Percentiles rank a stretch among this genome's conserved stretches.
Conservation (phyloP, 2,329 filamentous ascomycete species). For the Fusarium dlaminii region DNA sequence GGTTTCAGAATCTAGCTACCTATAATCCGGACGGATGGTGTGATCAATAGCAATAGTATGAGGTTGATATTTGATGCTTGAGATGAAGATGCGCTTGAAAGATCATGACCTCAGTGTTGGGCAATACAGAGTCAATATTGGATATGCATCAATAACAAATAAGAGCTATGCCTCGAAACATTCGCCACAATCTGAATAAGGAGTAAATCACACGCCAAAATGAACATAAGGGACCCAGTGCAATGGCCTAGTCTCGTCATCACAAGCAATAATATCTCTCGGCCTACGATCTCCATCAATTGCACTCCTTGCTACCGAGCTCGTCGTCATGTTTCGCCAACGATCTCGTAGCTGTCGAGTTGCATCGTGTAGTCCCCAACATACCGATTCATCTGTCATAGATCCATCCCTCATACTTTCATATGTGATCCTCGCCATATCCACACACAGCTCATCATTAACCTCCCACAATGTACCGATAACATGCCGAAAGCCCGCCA, state of each 20-base stretch:
- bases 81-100: too few species aligned
- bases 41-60: neutral
- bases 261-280: neutral
- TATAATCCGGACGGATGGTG: neutral
- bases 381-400: neutral
- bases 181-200: neutral
- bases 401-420: neutral
- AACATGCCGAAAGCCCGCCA: neutral
- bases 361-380: neutral
- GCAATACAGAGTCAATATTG: too few species aligned
- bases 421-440: neutral
- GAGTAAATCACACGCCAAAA: neutral
- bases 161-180: too few species aligned
- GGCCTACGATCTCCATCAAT: neutral
- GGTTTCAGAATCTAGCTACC: constrained; percentile 11
- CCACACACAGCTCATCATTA: neutral
- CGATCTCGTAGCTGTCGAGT: neutral
- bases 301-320: neutral
- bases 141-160: too few species aligned
- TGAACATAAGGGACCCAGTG: neutral
- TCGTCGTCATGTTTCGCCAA: neutral
- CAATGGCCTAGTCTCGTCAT: neutral
- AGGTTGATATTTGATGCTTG: too few species aligned
- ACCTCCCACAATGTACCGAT: neutral
- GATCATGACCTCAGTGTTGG: too few species aligned